Evolutionary conservation across 805 yeast genomes (phyloP).

Genomic region (Ogataea glucozyma): DNA sequence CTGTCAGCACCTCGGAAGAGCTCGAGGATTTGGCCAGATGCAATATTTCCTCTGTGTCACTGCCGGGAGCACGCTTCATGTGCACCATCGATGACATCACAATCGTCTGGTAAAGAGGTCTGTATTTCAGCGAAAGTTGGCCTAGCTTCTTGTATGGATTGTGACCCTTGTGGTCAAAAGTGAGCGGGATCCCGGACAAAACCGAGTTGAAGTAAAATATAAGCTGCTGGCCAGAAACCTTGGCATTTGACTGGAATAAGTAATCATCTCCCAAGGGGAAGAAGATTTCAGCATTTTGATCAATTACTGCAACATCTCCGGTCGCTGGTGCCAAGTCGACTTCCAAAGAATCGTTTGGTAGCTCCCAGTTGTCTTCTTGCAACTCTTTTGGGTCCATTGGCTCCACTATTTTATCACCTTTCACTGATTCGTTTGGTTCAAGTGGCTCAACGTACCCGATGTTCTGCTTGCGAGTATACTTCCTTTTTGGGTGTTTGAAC

Average conservation of each 20-base stretch:
- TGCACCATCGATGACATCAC: slow-evolving; percentile 10
- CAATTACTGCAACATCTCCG: too few species aligned
- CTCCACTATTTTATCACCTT: too few species aligned
- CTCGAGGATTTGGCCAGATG: not conserved
- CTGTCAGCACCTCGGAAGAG: slow-evolving; percentile 4
- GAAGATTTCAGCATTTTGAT: too few species aligned
- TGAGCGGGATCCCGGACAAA: slow-evolving; percentile 15
- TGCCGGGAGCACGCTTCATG: not conserved
- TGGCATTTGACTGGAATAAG: too few species aligned
- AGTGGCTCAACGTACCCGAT: not conserved
- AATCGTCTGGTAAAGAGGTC: slow-evolving; percentile 12
- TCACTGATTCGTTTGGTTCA: too few species aligned
- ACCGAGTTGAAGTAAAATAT: slow-evolving; percentile 10
- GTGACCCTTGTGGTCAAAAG: slow-evolving; percentile 10
- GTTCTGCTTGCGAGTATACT: not conserved
- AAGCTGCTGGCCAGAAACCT: slow-evolving; percentile 1
- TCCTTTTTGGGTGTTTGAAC: not conserved
- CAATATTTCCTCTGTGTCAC: not conserved
- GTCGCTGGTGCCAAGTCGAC: too few species aligned
- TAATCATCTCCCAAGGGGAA: too few species aligned
- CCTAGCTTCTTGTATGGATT: slow-evolving; percentile 10
- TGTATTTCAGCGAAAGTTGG: slow-evolving; percentile 7
- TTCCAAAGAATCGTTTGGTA: too few species aligned
- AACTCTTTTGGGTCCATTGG: too few species aligned
- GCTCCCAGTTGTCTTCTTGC: too few species aligned